phyloP scores from a whole-genome alignment of 2,329 filamentous ascomycete genomes.

The Fusarium circinatum region DNA sequence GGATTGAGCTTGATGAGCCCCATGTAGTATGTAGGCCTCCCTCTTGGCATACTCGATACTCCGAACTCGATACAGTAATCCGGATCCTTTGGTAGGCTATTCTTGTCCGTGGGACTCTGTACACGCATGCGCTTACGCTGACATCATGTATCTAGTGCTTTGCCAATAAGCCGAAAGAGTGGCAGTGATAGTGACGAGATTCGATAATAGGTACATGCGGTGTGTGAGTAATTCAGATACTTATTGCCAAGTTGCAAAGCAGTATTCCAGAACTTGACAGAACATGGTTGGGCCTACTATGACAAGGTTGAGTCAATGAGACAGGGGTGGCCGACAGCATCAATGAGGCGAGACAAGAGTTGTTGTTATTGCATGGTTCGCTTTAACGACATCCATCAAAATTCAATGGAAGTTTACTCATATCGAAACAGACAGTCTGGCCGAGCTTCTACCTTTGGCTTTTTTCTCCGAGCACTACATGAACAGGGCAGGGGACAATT shows the following conservation, averaged over 20 bases:
- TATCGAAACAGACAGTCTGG: not conserved
- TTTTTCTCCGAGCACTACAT: conserved; percentile 15
- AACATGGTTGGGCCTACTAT: conserved; percentile 1
- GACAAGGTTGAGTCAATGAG: not conserved
- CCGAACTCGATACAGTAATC: not conserved
- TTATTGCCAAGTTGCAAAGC: conserved; percentile 7
- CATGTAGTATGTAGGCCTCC: not conserved
- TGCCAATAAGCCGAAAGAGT: not conserved
- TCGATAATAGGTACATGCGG: not conserved
- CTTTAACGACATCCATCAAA: not conserved
- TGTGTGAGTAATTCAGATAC: not conserved
- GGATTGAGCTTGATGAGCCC: not conserved
- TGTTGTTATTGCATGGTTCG: conserved; percentile 6
- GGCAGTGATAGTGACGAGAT: not conserved
- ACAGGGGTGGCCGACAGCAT: conserved; percentile 9
- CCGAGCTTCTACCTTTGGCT: not conserved
- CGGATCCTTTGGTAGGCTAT: not conserved
- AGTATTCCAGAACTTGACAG: conserved; percentile 8
- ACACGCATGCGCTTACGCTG: not conserved
- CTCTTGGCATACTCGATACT: not conserved
- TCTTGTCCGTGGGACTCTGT: not conserved
- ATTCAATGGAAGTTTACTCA: not conserved
- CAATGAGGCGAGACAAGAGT: conserved; percentile 8
- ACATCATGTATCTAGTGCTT: not conserved
- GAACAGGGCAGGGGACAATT: not conserved